Conservation (phyloP, 2,329 filamentous ascomycete species). For the Beauveria sp. region DNA sequence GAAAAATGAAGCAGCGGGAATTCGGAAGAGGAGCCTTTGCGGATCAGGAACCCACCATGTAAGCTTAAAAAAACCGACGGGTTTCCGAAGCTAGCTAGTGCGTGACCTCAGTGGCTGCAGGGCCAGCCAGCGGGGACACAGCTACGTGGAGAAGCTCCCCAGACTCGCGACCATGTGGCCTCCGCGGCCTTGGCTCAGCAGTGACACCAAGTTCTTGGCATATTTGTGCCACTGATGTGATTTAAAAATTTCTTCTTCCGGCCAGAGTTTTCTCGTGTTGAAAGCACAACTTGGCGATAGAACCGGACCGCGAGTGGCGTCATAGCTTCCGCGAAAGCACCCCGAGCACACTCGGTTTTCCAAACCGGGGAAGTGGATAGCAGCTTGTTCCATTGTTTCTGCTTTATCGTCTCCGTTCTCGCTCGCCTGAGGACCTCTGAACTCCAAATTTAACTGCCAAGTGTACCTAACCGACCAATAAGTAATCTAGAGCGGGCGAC, state of each 20-base stretch:
- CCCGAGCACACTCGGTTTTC: not conserved
- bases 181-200: not conserved
- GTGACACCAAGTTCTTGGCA: not conserved
- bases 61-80: not conserved
- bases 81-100: not conserved
- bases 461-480: too few species aligned
- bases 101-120: conserved; percentile 10
- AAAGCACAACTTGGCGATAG: not conserved
- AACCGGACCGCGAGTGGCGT: not conserved
- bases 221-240: not conserved
- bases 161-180: not conserved
- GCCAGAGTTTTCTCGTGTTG: too few species aligned
- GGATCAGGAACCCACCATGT: conserved; percentile 6
- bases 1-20: too few species aligned
- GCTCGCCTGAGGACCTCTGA: too few species aligned
- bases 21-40: not conserved
- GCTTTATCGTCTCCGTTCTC: too few species aligned
- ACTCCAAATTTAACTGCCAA: too few species aligned
- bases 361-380: not conserved
- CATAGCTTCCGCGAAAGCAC: not conserved
- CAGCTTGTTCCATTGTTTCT: too few species aligned
- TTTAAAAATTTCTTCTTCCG: not conserved
- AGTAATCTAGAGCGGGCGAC: too few species aligned
- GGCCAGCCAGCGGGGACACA: not conserved
- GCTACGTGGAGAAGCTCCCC: not conserved